phyloP scores from a whole-genome alignment of 495 filamentous ascomycete genomes.

The Aspergillus saccharolyticus region DNA sequence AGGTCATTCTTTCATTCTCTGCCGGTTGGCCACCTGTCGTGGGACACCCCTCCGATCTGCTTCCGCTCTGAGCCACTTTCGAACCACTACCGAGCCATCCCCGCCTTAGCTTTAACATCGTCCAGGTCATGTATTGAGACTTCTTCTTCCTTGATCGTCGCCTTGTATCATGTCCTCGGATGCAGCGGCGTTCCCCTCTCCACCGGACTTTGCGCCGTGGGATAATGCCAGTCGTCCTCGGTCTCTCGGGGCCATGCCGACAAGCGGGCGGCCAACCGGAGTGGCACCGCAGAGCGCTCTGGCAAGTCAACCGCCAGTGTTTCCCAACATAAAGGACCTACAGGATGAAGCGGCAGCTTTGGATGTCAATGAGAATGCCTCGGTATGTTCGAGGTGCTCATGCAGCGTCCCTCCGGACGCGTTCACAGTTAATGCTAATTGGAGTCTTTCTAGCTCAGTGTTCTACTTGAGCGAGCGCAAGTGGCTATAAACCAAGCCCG shows the following conservation, averaged over 20 bases:
- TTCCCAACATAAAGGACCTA: slow-evolving; percentile 73
- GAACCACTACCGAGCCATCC: neutral
- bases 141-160: slow-evolving; percentile 10
- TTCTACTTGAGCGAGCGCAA: slow-evolving; percentile 31
- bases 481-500: slow-evolving; percentile 35
- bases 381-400: slow-evolving; percentile 29
- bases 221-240: slow-evolving; percentile 27
- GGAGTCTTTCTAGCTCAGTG: slow-evolving; percentile 24
- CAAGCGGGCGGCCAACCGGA: slow-evolving; percentile 24
- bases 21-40: neutral
- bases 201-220: slow-evolving; percentile 35
- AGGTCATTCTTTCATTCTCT: neutral
- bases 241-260: slow-evolving; percentile 29
- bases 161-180: slow-evolving; percentile 39
- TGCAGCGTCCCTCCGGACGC: neutral
- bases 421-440: slow-evolving; percentile 17
- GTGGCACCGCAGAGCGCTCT: slow-evolving; percentile 15
- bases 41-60: slow-evolving; percentile 1
- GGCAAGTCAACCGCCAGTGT: slow-evolving; percentile 30
- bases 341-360: slow-evolving; percentile 44
- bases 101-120: neutral
- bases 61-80: slow-evolving; percentile 1
- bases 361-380: slow-evolving; percentile 36
- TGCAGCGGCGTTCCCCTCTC: slow-evolving; percentile 41
- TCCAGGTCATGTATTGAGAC: slow-evolving; percentile 26